Conservation (phyloP, 2,329 filamentous ascomycete genomes). For the Neopestalotiopsis clavispora region DNA sequence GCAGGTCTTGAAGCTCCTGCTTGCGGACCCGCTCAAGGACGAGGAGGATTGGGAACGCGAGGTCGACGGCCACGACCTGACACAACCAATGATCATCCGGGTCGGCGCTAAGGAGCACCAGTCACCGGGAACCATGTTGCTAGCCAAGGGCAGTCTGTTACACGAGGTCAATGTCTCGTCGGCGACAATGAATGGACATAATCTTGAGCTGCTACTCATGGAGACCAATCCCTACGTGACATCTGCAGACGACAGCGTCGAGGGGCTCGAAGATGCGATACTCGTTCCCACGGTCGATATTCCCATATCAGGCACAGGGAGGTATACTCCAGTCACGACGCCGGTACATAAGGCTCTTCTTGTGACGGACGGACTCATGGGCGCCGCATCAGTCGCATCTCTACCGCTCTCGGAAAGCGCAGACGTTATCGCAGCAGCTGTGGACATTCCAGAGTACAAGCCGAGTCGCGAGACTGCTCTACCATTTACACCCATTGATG, state of each 20-base stretch:
- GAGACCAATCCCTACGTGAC: constrained; percentile 54
- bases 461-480: constrained; percentile 39
- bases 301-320: constrained; percentile 65
- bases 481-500: constrained; percentile 65
- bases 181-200: constrained; percentile 62
- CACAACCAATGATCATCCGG: constrained; percentile 67
- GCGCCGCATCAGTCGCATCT: constrained; percentile 60
- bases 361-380: constrained; percentile 73
- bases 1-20: constrained; percentile 69
- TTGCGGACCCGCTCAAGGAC: constrained; percentile 71
- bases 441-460: constrained; percentile 59
- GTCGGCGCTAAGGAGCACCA: constrained; percentile 44
- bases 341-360: constrained; percentile 85
- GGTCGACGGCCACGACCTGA: constrained; percentile 55
- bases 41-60: constrained; percentile 71
- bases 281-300: constrained; percentile 80
- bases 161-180: constrained; percentile 68
- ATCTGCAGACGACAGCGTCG: constrained; percentile 42
- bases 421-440: constrained; percentile 56
- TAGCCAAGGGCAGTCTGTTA: constrained; percentile 50
- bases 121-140: constrained; percentile 45
- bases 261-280: constrained; percentile 65
- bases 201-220: constrained; percentile 68
- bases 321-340: constrained; percentile 71
- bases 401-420: constrained; percentile 44